Evolutionary conservation across 768 basidiomycete genomes (phyloP).

Genomic region (Auricularia sp.): DNA sequence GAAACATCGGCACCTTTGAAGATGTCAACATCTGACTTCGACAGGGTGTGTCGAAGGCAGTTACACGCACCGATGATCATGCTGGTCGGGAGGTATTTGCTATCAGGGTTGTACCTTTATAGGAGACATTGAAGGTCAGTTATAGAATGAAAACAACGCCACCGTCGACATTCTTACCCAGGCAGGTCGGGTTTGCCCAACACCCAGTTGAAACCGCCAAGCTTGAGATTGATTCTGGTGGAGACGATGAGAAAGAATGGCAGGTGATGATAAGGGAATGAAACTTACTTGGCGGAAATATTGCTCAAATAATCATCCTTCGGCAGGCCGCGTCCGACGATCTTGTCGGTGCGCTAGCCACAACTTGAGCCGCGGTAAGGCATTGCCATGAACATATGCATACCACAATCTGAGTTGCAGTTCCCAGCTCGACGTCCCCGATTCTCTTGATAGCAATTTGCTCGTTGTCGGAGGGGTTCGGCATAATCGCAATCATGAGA

Average conservation of each 20-base stretch:
- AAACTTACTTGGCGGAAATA: constrained; percentile 37
- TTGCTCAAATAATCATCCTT: constrained; percentile 51
- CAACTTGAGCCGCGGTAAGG: not conserved
- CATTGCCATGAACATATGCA: not conserved
- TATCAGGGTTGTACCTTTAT: not conserved
- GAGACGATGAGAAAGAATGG: not conserved
- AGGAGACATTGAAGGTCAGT: not conserved
- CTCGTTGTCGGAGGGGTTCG: not conserved
- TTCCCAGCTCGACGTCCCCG: constrained; percentile 37
- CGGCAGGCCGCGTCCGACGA: not conserved
- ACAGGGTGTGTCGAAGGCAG: too few relatives aligned
- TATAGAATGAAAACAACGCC: not conserved
- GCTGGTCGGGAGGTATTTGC: not conserved
- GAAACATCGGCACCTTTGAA: constrained; percentile 32
- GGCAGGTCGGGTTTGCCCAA: not conserved
- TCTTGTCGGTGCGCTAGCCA: not conserved
- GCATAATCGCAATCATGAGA: not conserved
- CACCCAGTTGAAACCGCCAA: not conserved
- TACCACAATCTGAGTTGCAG: constrained; percentile 37
- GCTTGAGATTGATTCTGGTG: not conserved
- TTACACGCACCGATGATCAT: not conserved
- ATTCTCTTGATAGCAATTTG: constrained; percentile 38
- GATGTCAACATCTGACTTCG: not conserved
- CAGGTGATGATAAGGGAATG: not conserved
- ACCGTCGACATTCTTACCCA: not conserved